Evolutionary conservation across 208 protist species (phyloP).

Genomic region (Crithidia acanthocephali): DNA sequence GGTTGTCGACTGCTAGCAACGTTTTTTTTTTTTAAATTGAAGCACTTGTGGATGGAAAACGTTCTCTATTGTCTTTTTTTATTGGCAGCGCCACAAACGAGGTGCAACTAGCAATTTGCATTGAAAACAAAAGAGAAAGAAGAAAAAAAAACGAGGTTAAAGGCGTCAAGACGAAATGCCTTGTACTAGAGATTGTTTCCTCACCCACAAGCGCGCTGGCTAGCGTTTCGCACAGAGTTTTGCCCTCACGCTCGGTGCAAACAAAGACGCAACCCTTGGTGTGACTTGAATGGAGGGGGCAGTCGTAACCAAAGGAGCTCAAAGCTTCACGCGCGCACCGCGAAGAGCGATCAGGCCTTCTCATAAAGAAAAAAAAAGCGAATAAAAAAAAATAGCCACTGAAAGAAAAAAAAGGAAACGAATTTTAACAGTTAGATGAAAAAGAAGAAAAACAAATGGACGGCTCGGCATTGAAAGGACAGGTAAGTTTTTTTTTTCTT

Average conservation of each 20-base stretch:
- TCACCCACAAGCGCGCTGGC: not conserved
- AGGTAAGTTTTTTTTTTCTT: conserved; percentile 10
- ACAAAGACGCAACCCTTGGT: conserved; percentile 6
- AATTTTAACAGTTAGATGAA: not conserved
- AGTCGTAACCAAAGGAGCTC: conserved; percentile 10
- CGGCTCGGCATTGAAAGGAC: conserved; percentile 4
- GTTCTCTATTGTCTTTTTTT: not conserved
- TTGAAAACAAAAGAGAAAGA: not conserved
- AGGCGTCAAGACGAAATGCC: not conserved
- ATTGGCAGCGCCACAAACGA: too few relatives aligned
- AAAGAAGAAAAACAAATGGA: not conserved
- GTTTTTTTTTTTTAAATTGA: too few relatives aligned
- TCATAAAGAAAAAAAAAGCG: not conserved
- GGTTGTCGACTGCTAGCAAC: too few relatives aligned
- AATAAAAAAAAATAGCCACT: not conserved
- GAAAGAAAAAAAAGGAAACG: not conserved
- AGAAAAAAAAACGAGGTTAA: not conserved
- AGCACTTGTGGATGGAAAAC: not conserved
- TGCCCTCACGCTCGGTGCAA: not conserved
- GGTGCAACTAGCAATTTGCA: too few relatives aligned
- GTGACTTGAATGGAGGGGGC: not conserved
- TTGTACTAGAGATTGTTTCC: not conserved
- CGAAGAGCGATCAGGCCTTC: not conserved
- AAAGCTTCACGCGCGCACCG: not conserved
- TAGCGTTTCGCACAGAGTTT: not conserved